Evolutionary conservation across 345 rosid genomes (phyloP).

Genomic region (Sonneratia caseolaris): DNA sequence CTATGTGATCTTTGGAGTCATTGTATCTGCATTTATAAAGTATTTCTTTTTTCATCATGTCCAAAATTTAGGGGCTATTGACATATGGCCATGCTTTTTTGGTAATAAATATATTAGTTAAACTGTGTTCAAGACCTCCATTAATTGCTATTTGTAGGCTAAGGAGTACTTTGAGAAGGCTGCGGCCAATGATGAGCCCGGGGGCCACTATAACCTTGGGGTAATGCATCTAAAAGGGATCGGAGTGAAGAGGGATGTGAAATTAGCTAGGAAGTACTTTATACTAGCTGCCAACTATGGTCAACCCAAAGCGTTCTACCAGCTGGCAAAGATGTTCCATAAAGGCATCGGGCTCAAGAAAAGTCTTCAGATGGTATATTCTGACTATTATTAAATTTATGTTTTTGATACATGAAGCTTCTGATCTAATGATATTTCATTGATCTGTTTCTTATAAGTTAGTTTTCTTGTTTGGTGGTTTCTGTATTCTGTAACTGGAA

Average conservation of each 20-base stretch:
- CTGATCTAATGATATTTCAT: neutral
- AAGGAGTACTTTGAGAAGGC: constrained; percentile 93
- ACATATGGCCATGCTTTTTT: neutral
- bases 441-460: neutral
- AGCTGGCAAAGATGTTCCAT: constrained; percentile 96
- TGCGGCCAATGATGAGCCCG: constrained; percentile 62
- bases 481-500: neutral
- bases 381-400: neutral
- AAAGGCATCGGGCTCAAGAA: constrained; percentile 89
- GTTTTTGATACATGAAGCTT: neutral
- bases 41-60: no score
- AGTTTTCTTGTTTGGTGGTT: neutral
- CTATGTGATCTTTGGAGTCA: no score
- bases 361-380: constrained; percentile 61
- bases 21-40: no score
- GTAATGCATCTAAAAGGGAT: constrained; percentile 83
- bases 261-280: constrained; percentile 61
- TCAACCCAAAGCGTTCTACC: constrained; percentile 96
- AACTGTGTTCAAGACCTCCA: neutral
- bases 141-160: constrained; percentile 41
- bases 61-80: no score
- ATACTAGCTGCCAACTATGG: constrained; percentile 83
- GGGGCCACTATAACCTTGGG: constrained; percentile 95
- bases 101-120: neutral
- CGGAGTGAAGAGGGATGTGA: constrained; percentile 85